phyloP scores from a whole-genome alignment of 2,329 filamentous ascomycete genomes.

The Trichoderma harzianum region DNA sequence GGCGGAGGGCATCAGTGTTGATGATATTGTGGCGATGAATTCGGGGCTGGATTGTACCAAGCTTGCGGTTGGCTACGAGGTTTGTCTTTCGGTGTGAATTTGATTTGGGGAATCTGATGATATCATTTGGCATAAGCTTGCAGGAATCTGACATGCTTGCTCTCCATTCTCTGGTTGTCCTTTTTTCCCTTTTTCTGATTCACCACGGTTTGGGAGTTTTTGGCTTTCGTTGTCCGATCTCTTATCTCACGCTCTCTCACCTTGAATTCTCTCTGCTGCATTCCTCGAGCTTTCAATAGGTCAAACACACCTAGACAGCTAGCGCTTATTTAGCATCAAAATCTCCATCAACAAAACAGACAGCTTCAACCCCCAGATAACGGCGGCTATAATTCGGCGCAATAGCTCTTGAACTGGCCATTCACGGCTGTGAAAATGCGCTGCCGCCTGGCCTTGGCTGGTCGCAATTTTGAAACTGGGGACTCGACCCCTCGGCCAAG shows the following conservation, averaged over 20 bases:
- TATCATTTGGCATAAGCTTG: neutral
- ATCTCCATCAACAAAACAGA: neutral
- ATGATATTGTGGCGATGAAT: constrained; percentile 46
- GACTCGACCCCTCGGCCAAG: constrained; percentile 18
- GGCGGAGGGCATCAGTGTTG: constrained; percentile 39
- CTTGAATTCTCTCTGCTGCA: neutral
- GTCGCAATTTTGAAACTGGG: constrained; percentile 10
- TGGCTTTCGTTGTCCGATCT: neutral
- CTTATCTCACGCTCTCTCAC: neutral
- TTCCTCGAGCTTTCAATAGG: neutral
- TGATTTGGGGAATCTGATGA: neutral
- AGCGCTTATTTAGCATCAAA: neutral
- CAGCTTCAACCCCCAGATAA: neutral
- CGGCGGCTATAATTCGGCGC: constrained; percentile 12
- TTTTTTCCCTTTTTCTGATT: neutral
- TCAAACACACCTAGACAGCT: neutral
- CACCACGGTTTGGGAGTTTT: neutral
- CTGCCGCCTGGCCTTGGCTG: neutral
- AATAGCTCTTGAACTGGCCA: neutral
- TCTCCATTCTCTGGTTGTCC: neutral
- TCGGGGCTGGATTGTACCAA: constrained; percentile 45
- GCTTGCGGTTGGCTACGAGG: constrained; percentile 38
- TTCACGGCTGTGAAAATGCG: neutral
- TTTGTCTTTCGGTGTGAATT: constrained; percentile 42
- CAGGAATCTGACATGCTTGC: neutral